phyloP scores from a whole-genome alignment of 1,139 yeast genomes.

The Scheffersomyces lignicola region DNA sequence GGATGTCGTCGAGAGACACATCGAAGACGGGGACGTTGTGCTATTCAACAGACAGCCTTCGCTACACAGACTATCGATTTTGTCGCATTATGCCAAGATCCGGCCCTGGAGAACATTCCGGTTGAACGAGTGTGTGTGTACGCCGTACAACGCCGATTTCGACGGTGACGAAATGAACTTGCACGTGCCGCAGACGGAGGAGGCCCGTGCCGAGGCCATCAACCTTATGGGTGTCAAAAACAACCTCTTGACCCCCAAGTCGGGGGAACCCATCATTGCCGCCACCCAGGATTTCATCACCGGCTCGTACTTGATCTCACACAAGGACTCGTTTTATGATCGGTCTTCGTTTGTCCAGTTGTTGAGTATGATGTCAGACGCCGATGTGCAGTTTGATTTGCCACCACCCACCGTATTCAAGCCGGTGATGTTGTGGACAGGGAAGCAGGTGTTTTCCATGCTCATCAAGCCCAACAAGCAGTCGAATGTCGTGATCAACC shows the following conservation, averaged over 20 bases:
- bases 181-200: constrained; percentile 99
- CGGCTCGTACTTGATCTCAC: constrained; percentile 89
- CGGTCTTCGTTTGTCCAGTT: constrained; percentile 82
- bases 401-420: constrained; percentile 95
- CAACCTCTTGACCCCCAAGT: constrained; percentile 90
- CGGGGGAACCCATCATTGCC: constrained; percentile 99
- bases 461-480: constrained; percentile 78
- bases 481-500: constrained; percentile 80
- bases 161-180: constrained; percentile 99
- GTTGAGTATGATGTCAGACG: constrained; percentile 95
- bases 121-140: constrained; percentile 97
- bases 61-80: constrained; percentile 87
- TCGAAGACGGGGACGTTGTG: constrained; percentile 96
- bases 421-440: constrained; percentile 93
- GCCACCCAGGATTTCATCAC: constrained; percentile 99
- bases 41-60: constrained; percentile 98
- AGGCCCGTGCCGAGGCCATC: constrained; percentile 97
- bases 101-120: constrained; percentile 99
- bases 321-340: constrained; percentile 90
- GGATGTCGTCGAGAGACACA: constrained; percentile 95
- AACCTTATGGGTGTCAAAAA: constrained; percentile 97
- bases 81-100: constrained; percentile 93
- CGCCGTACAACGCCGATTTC: constrained; percentile 98
- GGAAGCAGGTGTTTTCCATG: constrained; percentile 89
- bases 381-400: constrained; percentile 78